These are phyloP conservation scores for Glycine soja DNA, from an alignment of 306 rosid genomes.

Conservation along the genomic window DNA sequence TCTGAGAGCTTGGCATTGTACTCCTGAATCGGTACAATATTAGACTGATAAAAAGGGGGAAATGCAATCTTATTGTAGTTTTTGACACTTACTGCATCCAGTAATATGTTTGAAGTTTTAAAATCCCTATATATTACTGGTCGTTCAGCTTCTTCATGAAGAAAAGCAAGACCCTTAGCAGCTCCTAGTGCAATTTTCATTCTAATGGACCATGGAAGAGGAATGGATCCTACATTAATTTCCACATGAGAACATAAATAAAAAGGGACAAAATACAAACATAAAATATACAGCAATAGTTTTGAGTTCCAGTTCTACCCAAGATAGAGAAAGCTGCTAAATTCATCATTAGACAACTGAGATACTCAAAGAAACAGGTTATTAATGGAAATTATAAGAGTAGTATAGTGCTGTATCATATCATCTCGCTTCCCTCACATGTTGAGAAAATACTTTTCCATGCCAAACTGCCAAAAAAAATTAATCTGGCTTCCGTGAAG, in stretches of 20 bases:
- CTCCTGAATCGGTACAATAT: conserved; percentile 66
- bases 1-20: conserved; percentile 98
- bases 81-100: conserved; percentile 87
- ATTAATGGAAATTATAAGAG: not conserved
- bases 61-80: conserved; percentile 1
- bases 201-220: conserved; percentile 98
- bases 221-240: conserved; percentile 77
- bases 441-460: not conserved
- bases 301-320: conserved; percentile 24
- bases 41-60: conserved; percentile 42
- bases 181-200: conserved; percentile 99
- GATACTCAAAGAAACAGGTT: conserved; percentile 21
- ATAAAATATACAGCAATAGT: conserved; percentile 16
- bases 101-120: conserved; percentile 93
- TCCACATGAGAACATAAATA: conserved; percentile 38
- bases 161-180: conserved; percentile 95
- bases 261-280: conserved; percentile 24
- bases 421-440: not conserved
- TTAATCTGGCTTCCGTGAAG: conserved; percentile 5
- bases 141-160: conserved; percentile 95
- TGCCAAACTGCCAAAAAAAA: not conserved
- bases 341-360: conserved; percentile 14
- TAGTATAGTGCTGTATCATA: not conserved
- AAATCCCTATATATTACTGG: conserved; percentile 96
- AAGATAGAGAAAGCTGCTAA: conserved; percentile 35